Percentiles rank a stretch among this genome's conserved stretches.
Evolutionary conservation across 192 early-diverging fungal genomes (phyloP).

Genomic region (Mortierella claussenii): DNA sequence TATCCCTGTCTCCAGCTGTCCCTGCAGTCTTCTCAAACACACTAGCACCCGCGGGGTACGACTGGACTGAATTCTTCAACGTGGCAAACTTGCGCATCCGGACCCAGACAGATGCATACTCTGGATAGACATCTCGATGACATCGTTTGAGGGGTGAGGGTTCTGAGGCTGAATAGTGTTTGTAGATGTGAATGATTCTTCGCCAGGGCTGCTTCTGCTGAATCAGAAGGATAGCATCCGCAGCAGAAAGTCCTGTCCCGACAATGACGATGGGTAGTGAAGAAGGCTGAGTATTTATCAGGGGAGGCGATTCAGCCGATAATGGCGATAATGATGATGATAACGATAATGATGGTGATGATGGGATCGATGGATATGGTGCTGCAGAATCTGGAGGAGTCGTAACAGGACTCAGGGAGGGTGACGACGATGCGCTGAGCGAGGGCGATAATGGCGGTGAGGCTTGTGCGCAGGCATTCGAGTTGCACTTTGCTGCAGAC

Average conservation of each 20-base stretch:
- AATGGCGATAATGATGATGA: not conserved
- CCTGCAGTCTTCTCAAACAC: not conserved
- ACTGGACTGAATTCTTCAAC: slow-evolving; percentile 35
- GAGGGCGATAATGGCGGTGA: slow-evolving; percentile 21
- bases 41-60: not conserved
- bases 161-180: slow-evolving; percentile 37
- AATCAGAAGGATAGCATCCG: slow-evolving; percentile 43
- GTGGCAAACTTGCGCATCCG: slow-evolving; percentile 37
- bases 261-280: slow-evolving; percentile 40
- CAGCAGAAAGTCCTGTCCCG: slow-evolving; percentile 48
- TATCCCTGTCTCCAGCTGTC: not conserved
- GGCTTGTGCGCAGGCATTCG: not conserved
- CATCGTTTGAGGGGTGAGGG: slow-evolving; percentile 46
- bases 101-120: slow-evolving; percentile 41
- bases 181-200: slow-evolving; percentile 43
- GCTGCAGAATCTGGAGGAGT: too few species aligned
- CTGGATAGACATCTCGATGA: slow-evolving; percentile 52
- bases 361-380: not conserved
- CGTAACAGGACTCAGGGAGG: too few species aligned
- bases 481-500: not conserved
- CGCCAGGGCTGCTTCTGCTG: slow-evolving; percentile 51
- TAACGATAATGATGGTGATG: not conserved
- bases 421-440: not conserved
- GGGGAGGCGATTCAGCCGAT: not conserved
- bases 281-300: not conserved